A percentile compares a stretch with the other conserved stretches of the same genome.
These are phyloP conservation scores for Eucalyptus rudis DNA, from an alignment of 345 rosid genomes.

Conservation along the genomic window DNA sequence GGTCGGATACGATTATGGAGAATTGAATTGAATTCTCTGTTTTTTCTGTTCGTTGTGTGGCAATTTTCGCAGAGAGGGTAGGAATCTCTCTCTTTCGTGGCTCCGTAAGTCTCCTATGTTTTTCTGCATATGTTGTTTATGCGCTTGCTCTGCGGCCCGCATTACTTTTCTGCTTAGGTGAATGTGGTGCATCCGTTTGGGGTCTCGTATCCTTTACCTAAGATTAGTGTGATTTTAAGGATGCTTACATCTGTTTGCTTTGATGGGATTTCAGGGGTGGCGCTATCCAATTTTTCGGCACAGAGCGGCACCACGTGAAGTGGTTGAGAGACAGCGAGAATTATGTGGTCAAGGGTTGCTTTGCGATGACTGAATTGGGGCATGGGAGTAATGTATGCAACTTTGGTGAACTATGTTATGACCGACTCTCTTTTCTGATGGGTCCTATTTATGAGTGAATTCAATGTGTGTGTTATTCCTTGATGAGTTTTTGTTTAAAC, in stretches of 20 bases:
- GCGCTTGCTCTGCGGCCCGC: neutral
- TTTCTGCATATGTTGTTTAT: neutral
- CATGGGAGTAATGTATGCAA: constrained; percentile 94
- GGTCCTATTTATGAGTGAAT: neutral
- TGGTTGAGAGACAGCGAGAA: constrained; percentile 75
- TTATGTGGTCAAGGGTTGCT: constrained; percentile 68
- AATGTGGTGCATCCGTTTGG: neutral
- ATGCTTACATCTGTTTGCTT: neutral
- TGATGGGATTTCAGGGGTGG: constrained; percentile 54
- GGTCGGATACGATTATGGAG: neutral
- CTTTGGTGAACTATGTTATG: neutral
- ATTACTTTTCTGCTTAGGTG: neutral
- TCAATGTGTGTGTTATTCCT: neutral
- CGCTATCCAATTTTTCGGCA: constrained; percentile 73
- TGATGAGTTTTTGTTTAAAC: neutral
- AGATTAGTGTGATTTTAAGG: neutral
- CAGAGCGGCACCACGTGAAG: constrained; percentile 79
- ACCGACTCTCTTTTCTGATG: neutral
- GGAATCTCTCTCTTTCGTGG: neutral
- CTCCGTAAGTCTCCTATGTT: neutral
- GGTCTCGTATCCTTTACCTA: neutral
- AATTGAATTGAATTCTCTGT: neutral
- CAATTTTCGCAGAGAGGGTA: neutral
- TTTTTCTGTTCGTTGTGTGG: neutral
- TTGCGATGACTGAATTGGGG: constrained; percentile 95